Base-by-base conservation (phyloP, 1,284 basidiomycete species). In the Moesziomyces sp. region DNA sequence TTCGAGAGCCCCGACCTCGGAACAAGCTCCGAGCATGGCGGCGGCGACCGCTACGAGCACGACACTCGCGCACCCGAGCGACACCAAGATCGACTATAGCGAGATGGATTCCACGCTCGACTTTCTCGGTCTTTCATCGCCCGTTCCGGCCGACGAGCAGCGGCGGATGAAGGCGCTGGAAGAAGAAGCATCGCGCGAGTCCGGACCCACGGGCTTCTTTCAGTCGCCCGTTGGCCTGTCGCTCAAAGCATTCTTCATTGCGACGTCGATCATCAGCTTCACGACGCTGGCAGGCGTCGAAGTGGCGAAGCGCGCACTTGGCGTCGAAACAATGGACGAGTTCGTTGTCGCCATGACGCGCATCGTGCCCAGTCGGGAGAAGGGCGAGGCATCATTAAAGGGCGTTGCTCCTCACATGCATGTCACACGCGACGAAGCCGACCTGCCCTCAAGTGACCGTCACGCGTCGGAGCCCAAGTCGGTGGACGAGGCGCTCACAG, bases 31-130 rank as follows among this genome's bases (percentile, higher is more conserved):
- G 16, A 18, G 16, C 18, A 18, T 18, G 16, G 18, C 64, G 19
- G 16, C 52, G 19, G 42, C 23, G 14, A 8, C 55, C 18, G 56
- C 30, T 13, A 13, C 30, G 30, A 33, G 30, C 30, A 33, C 56
- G 7, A 48, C 59, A 5, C 21, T 58, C 3, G n/a, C 47, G 3
- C 24, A 47, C 14, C 44, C 67, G 4, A 30, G 45, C 43, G 57
- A 67, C 23, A 28, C 56, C 33, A 63, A 60, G 57, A 61, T 74
- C 23, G 71, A 74, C 55, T 68, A 65, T 49, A 61, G 53, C 46
- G 71, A 74, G 40, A 74, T 74, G 71, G 71, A 74, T 30, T 64
- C 60, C 9, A 74, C 71, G 5, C 61, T 74, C 18, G 71, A 74
- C 51, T 74, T 74, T 19, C 48, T 74, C 21, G 71, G 71, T 14